A percentile compares a stretch with the other conserved stretches of the same genome.
These are phyloP conservation scores for Colletotrichum echinochloae DNA, from an alignment of 2,329 filamentous ascomycete genomes.

Conservation along the genomic window DNA sequence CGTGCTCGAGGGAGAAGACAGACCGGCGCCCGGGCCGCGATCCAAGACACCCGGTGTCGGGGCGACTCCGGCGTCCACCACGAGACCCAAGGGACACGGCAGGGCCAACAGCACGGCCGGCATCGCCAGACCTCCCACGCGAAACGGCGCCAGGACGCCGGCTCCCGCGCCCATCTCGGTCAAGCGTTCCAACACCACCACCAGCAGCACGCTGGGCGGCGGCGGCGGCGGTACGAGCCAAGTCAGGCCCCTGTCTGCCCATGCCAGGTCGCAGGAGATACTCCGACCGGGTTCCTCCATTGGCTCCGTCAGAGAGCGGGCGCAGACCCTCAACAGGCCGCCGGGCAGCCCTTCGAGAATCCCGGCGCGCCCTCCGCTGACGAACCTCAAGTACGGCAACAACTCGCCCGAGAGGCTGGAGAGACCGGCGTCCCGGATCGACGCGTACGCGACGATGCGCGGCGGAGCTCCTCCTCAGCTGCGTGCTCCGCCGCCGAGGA, in stretches of 20 bases:
- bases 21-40: slow-evolving; percentile 63
- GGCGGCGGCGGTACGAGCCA: slow-evolving; percentile 39
- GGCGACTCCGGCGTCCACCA: slow-evolving; percentile 60
- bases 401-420: slow-evolving; percentile 82
- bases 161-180: slow-evolving; percentile 52
- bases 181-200: slow-evolving; percentile 46
- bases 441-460: slow-evolving; percentile 57
- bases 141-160: slow-evolving; percentile 63
- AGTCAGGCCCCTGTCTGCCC: slow-evolving; percentile 27
- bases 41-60: slow-evolving; percentile 80
- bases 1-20: slow-evolving; percentile 76
- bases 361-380: slow-evolving; percentile 76
- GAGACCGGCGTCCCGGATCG: slow-evolving; percentile 56
- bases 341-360: slow-evolving; percentile 74
- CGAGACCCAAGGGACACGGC: slow-evolving; percentile 52
- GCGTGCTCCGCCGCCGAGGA: slow-evolving; percentile 86
- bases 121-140: slow-evolving; percentile 29
- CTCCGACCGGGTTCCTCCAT: slow-evolving; percentile 24
- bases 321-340: slow-evolving; percentile 43
- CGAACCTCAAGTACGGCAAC: slow-evolving; percentile 75
- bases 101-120: slow-evolving; percentile 53
- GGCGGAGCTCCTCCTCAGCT: slow-evolving; percentile 63
- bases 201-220: slow-evolving; percentile 42
- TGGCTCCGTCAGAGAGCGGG: slow-evolving; percentile 41
- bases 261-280: slow-evolving; percentile 36